A percentile compares a stretch with the other conserved stretches of the same genome.
Evolutionary conservation across 495 filamentous ascomycete species (phyloP).

Genomic region (Aspergillus asperescens): DNA sequence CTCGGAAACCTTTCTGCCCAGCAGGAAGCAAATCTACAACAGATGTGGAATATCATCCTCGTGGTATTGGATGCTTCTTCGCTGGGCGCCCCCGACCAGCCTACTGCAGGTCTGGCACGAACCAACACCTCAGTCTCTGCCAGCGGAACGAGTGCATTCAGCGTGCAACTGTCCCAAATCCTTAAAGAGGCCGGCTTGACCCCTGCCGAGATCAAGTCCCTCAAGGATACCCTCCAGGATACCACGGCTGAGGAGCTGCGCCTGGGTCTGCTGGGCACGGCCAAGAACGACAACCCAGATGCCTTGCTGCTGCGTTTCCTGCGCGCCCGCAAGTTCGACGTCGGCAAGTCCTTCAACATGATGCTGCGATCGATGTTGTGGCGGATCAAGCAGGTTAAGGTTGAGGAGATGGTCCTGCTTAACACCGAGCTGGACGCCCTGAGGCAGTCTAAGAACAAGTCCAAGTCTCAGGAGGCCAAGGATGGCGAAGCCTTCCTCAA

Average conservation of each 20-base stretch:
- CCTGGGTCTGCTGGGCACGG: conserved; percentile 72
- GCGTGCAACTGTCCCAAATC: conserved; percentile 15
- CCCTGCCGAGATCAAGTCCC: conserved; percentile 24
- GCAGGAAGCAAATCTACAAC: conserved; percentile 76
- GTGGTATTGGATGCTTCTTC: conserved; percentile 58
- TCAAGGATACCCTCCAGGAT: conserved; percentile 26
- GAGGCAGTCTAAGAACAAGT: conserved; percentile 47
- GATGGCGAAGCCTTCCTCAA: conserved; percentile 72
- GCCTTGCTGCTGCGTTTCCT: conserved; percentile 84
- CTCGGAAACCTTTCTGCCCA: conserved; percentile 77
- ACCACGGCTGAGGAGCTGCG: conserved; percentile 67
- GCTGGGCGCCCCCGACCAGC: conserved; percentile 12
- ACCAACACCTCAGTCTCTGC: conserved; percentile 27
- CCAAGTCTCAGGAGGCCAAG: conserved; percentile 51
- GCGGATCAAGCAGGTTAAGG: conserved; percentile 70
- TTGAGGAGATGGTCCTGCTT: conserved; percentile 74
- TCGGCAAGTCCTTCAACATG: conserved; percentile 86
- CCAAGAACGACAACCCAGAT: conserved; percentile 91
- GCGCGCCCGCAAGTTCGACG: conserved; percentile 90
- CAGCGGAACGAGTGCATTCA: conserved; percentile 15
- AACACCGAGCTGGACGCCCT: conserved; percentile 66
- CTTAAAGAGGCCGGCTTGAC: conserved; percentile 25
- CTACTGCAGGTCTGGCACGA: conserved; percentile 15
- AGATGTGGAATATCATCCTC: conserved; percentile 72
- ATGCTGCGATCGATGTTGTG: conserved; percentile 85